phyloP scores from a whole-genome alignment of 495 filamentous ascomycete species.

The Tuber magnatum region DNA sequence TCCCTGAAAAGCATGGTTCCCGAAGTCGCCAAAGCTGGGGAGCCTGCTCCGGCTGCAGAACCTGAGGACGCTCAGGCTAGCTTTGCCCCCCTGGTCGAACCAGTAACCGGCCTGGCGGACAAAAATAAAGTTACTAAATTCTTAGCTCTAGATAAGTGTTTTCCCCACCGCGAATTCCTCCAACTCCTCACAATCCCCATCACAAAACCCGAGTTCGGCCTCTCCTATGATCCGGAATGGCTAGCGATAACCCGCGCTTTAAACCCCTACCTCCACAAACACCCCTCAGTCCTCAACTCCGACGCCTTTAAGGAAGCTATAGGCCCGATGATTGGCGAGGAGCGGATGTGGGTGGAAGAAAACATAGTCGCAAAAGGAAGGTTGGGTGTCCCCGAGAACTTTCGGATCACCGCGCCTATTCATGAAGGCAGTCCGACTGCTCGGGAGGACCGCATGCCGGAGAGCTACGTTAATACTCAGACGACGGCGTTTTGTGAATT shows the following conservation, averaged over 20 bases:
- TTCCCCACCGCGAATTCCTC: conserved; percentile 69
- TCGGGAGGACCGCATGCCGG: conserved; percentile 48
- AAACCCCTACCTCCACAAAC: conserved; percentile 45
- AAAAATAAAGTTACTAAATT: conserved; percentile 73
- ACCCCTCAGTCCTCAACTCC: conserved; percentile 10
- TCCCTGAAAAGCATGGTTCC: conserved; percentile 43
- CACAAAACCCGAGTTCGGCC: conserved; percentile 41
- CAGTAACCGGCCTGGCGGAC: conserved; percentile 49
- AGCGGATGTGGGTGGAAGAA: conserved; percentile 68
- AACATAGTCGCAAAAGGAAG: conserved; percentile 56
- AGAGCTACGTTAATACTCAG: conserved; percentile 76
- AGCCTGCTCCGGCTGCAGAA: conserved; percentile 58
- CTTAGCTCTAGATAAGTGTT: conserved; percentile 82
- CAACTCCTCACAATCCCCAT: conserved; percentile 59
- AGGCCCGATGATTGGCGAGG: conserved; percentile 38
- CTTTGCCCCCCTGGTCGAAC: conserved; percentile 4
- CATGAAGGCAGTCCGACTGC: conserved; percentile 49
- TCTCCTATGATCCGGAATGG: conserved; percentile 91
- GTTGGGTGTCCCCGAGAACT: conserved; percentile 66
- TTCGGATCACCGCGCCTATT: conserved; percentile 64
- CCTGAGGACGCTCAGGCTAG: conserved; percentile 31
- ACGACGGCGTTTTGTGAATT: conserved; percentile 70
- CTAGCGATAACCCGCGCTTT: conserved; percentile 83
- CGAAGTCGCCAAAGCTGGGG: conserved; percentile 56
- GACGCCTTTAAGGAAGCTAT: conserved; percentile 12